Base-by-base conservation (phyloP, 2,329 filamentous ascomycete species). In the Fusarium pseudograminearum region DNA sequence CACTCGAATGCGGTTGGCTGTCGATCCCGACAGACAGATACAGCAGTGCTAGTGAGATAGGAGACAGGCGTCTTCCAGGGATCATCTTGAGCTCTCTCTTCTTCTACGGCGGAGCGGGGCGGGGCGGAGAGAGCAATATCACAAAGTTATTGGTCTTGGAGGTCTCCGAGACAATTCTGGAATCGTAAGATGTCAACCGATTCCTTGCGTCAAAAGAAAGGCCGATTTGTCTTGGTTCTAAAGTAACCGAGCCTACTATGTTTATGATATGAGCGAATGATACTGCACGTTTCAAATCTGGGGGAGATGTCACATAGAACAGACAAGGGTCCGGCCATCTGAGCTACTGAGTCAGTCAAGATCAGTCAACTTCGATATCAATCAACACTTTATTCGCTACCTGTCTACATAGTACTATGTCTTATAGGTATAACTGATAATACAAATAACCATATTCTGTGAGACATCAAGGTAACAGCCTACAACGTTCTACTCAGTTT, bases 61-160 rank as follows among this genome's bases (percentile, higher is more conserved):
- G 24, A 24, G 40, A 24, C 22, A 42, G 20, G 15, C 40, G 22
- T 24, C 20, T 38, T 52, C 26, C 40, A 53, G 41, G 48, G 48
- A 41, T 52, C 22, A 41, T 14, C 20, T 54, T 9, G 18, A 33
- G 28, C 38, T 54, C 30, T 54, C 30, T 24, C n/a, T 44, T 20
- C 58, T 56, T 57, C n/a, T 20, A 46, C 16, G 38, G 71, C 71
- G 69, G 69, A 40, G 71, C 71, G 69, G 71, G 26, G 69, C 61
- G 71, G 71, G 14, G 61, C 60, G 58, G 57, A 50, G 54, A 45
- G 50, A 16, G 12, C n/a, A 45, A 42, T 31, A 56, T 47, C 28
- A n/a, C 15, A 20, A 22, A 24, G 24, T 20, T 7, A 22, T 52
- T 26, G 26, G 48, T 42, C 34, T 64, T 67, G 44, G 20, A 24